Conservation (phyloP, 306 rosid genomes). For the Arachis stenosperma region DNA sequence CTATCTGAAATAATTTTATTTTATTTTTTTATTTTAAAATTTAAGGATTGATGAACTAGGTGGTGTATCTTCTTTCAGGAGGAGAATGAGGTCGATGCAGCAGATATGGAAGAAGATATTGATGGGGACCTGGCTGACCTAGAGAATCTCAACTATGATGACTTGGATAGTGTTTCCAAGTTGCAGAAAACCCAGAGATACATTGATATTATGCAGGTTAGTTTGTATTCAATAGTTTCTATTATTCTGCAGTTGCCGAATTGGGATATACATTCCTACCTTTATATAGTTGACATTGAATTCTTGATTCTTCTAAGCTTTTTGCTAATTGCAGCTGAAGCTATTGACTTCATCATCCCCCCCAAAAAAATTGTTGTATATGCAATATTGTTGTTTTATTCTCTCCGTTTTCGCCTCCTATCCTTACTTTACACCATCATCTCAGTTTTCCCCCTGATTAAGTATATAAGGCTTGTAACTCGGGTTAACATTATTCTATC, state of each 20-base stretch:
- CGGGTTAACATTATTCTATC: constrained; percentile 37
- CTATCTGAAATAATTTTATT: too few relatives aligned
- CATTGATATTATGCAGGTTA: constrained; percentile 77
- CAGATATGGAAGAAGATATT: constrained; percentile 88
- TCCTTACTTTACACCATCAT: constrained; percentile 24
- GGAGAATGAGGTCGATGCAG: constrained; percentile 63
- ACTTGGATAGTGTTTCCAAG: constrained; percentile 92
- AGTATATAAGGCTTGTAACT: constrained; percentile 7
- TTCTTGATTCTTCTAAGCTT: constrained; percentile 11
- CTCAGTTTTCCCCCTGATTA: background rate
- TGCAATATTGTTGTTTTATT: constrained; percentile 3
- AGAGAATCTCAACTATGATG: constrained; percentile 87
- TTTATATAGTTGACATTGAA: background rate
- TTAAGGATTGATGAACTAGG: background rate
- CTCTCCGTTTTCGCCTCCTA: background rate
- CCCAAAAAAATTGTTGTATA: too few relatives aligned
- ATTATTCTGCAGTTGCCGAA: background rate
- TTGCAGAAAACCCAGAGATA: constrained; percentile 87
- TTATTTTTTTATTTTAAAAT: background rate
- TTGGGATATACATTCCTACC: background rate
- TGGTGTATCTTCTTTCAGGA: constrained; percentile 46
- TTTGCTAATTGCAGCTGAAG: constrained; percentile 25
- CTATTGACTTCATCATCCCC: constrained; percentile 9
- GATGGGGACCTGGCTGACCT: constrained; percentile 91
- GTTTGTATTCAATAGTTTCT: background rate